Percentiles rank a stretch among this genome's conserved stretches.
phyloP scores from a whole-genome alignment of 1,139 yeast species.

The Saccharomycopsis phalli region DNA sequence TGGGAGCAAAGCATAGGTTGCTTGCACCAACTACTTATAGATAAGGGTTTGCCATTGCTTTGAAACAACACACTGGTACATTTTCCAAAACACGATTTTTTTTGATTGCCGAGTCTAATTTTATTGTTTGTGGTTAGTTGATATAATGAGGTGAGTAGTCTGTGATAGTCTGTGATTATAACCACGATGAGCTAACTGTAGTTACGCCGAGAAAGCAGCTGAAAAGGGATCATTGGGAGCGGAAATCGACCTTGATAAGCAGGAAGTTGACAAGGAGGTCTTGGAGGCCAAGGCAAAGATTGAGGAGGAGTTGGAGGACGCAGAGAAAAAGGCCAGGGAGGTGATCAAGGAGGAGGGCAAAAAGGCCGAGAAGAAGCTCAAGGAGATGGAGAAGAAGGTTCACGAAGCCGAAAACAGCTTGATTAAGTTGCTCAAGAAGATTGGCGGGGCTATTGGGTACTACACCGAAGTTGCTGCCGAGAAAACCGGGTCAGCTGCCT shows the following conservation, averaged over 20 bases:
- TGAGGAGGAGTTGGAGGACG: slow-evolving; percentile 8
- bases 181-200: slow-evolving; percentile 9
- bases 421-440: slow-evolving; percentile 22
- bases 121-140: no score
- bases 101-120: no score
- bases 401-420: slow-evolving; percentile 23
- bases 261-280: slow-evolving; percentile 22
- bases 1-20: no score
- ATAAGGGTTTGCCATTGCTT: not conserved
- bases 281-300: slow-evolving; percentile 2
- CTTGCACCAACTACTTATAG: not conserved
- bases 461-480: slow-evolving; percentile 22
- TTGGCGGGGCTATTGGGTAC: slow-evolving; percentile 21
- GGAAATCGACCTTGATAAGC: slow-evolving; percentile 16
- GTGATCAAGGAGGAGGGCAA: slow-evolving; percentile 9
- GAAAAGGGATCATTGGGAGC: slow-evolving; percentile 19
- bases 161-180: no score
- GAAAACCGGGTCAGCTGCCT: slow-evolving; percentile 21
- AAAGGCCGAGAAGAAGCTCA: slow-evolving; percentile 22
- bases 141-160: not conserved
- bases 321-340: slow-evolving; percentile 12
- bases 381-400: slow-evolving; percentile 11
- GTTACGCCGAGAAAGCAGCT: slow-evolving; percentile 17
- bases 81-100: not conserved
- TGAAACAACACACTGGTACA: not conserved